phyloP scores from a whole-genome alignment of 1,284 basidiomycete genomes.

The Pseudozyma sp. region DNA sequence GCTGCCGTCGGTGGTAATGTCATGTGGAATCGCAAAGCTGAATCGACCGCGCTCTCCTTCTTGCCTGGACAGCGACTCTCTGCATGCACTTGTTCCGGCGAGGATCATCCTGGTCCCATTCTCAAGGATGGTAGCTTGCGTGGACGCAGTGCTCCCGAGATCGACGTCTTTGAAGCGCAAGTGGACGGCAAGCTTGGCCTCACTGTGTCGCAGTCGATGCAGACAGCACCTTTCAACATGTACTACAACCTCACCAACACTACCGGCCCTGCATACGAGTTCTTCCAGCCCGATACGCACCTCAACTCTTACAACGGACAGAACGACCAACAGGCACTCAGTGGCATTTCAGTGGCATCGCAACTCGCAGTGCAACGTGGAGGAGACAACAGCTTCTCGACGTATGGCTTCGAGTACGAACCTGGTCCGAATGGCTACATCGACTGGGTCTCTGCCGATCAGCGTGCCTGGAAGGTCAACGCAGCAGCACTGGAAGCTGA shows the following conservation, averaged over 20 bases:
- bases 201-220: conserved; percentile 82
- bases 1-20: conserved; percentile 47
- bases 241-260: conserved; percentile 62
- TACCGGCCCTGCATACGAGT: conserved; percentile 55
- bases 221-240: conserved; percentile 77
- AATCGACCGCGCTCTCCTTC: conserved; percentile 70
- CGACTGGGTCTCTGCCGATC: conserved; percentile 72
- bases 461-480: conserved; percentile 72
- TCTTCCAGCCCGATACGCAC: conserved; percentile 44
- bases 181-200: conserved; percentile 51
- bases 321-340: conserved; percentile 77
- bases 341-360: conserved; percentile 52
- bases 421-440: conserved; percentile 75
- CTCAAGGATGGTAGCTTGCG: conserved; percentile 77
- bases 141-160: conserved; percentile 77
- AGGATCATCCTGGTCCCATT: conserved; percentile 84
- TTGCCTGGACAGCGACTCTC: conserved; percentile 81
- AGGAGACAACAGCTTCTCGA: conserved; percentile 43
- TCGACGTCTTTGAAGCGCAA: conserved; percentile 78
- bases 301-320: conserved; percentile 77
- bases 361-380: conserved; percentile 58
- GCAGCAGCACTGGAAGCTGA: conserved; percentile 79
- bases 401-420: conserved; percentile 69
- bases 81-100: conserved; percentile 78
- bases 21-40: conserved; percentile 64